Base-by-base conservation (phyloP, 2,329 filamentous ascomycete species). In the Aspergillus sp. region DNA sequence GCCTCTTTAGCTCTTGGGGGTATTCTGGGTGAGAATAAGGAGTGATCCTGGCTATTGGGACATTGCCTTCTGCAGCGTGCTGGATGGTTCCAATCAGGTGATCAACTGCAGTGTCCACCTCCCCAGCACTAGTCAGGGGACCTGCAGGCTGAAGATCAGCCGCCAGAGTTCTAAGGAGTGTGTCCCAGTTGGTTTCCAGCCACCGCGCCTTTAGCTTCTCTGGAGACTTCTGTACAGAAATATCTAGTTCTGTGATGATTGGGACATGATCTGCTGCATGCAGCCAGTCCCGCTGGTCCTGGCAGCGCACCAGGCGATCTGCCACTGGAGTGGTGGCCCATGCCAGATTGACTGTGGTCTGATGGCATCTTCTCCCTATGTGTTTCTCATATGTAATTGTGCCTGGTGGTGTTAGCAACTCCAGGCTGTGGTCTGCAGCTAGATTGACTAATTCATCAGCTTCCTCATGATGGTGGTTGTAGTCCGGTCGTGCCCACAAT, bases 341-440 rank as follows among this genome's bases (percentile, higher is more conserved):
- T 1, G 45, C 42, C 1, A 51, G 40, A n/a, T 53, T 41, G 4
- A 53, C 47, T 0, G 43, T 53, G 3, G 40, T 47, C 26, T 38
- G 3, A 2, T 12, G 19, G n/a, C 30, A 9, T 12, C 30, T 10
- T 2, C 30, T 26, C 9, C 41, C 36, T 8, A 10, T 19, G 1
- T 26, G 19, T 5, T 41, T 39, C 9, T 49, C 26, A 4, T 44
- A 46, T 5, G 42, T 52, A 4, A 43, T 43, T 1, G 42, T 49
- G 10, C 47, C 39, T 1, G 12, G 33, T 4, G 39, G 36, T 9
- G 45, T 9, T n/a, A 46, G 45, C 10, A 45, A 38, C 10, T 43
- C 45, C 8, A 52, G 26, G 4, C 35, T 19, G 1, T 28, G 29
- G 5, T n/a, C 9, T 2, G 41, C 42, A 3, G 32, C 30, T 2